Percentiles rank a stretch among this genome's conserved stretches.
phyloP scores from a whole-genome alignment of 805 yeast species.

The Candida taoyuanica region DNA sequence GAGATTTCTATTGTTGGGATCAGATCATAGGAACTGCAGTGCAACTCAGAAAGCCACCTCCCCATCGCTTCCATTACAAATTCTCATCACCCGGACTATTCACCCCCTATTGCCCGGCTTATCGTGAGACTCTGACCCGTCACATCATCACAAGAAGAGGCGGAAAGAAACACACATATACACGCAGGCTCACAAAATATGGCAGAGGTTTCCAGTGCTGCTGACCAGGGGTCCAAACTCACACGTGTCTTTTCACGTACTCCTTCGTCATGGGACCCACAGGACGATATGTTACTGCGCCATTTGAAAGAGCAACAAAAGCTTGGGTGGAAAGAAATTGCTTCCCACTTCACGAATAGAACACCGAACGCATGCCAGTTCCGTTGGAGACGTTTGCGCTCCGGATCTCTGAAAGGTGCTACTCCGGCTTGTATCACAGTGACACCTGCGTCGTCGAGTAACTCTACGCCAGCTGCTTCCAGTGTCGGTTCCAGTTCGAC shows the following conservation, averaged over 20 bases:
- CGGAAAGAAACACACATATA: background rate
- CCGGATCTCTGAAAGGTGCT: conserved; percentile 34
- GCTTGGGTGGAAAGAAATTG: conserved; percentile 87
- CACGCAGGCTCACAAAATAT: background rate
- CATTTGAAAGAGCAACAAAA: conserved; percentile 78
- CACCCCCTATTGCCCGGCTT: background rate
- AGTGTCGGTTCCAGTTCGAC: conserved; percentile 9
- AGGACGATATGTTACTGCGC: conserved; percentile 66
- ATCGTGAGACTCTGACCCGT: background rate
- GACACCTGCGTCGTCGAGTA: conserved; percentile 11
- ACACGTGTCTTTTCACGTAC: conserved; percentile 28
- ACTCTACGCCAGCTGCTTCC: conserved; percentile 17
- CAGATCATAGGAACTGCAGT: too few species aligned
- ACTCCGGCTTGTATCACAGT: conserved; percentile 4
- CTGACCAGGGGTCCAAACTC: conserved; percentile 14
- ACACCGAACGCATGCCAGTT: conserved; percentile 90
- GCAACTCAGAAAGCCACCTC: too few species aligned
- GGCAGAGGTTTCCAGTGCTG: conserved; percentile 3
- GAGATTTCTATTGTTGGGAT: too few species aligned
- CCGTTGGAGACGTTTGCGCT: conserved; percentile 73
- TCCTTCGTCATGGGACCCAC: conserved; percentile 73
- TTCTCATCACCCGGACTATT: background rate
- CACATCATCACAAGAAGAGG: background rate
- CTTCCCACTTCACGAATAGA: conserved; percentile 70
- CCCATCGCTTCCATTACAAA: too few species aligned